phyloP scores from a whole-genome alignment of 2,329 filamentous ascomycete genomes.

The Sporothrix humicola region DNA sequence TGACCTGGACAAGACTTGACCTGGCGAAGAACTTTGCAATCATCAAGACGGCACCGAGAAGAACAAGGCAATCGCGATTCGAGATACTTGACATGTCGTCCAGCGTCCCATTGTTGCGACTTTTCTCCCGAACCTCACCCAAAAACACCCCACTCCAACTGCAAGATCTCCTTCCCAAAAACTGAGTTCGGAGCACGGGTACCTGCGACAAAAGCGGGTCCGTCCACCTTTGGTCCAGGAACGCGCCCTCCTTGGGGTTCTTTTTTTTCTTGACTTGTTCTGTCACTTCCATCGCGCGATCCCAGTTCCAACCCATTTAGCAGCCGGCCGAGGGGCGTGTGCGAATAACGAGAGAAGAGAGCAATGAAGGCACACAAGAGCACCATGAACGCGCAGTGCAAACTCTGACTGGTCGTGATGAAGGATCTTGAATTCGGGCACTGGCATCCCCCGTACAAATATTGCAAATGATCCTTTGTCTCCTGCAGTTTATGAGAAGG shows the following conservation, averaged over 20 bases:
- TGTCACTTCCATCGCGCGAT: background rate
- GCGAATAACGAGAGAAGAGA: background rate
- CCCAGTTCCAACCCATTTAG: conserved; percentile 1
- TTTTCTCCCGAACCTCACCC: background rate
- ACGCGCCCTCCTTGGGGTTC: conserved; percentile 11
- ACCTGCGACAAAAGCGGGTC: conserved; percentile 29
- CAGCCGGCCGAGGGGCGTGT: background rate
- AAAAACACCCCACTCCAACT: background rate
- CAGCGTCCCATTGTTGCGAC: background rate
- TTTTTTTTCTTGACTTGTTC: background rate
- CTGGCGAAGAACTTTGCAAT: conserved; percentile 13
- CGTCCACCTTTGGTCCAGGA: background rate
- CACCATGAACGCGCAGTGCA: background rate
- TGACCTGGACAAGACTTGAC: background rate
- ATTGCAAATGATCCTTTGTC: background rate
- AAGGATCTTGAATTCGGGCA: background rate
- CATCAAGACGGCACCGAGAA: background rate
- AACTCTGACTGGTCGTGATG: background rate
- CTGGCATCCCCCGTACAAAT: background rate
- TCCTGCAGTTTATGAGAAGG: background rate
- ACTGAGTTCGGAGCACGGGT: conserved; percentile 3
- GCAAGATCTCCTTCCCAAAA: conserved; percentile 6
- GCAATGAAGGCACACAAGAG: background rate
- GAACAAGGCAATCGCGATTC: no score
- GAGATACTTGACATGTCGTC: background rate